Base-by-base conservation (phyloP, 352 stramenopile genomes). In the Phytophthora europaea region DNA sequence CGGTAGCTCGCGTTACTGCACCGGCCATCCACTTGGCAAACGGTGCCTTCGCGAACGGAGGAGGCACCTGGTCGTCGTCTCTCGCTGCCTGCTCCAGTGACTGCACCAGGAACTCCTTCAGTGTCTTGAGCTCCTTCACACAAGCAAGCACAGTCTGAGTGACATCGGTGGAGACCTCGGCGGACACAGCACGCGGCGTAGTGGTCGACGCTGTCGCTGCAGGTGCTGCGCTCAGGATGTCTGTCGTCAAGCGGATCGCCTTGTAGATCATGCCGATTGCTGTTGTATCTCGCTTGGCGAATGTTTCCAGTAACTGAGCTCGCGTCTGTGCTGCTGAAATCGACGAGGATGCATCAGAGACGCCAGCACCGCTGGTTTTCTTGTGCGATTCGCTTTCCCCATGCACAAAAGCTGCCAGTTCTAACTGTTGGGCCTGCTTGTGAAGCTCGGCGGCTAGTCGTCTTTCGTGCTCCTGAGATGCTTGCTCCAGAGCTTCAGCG, bases 101-200 rank as follows among this genome's bases (percentile, higher is more conserved):
- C 47, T 86, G 67, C 20, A 88, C 74, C 54, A 94, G 63, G 61
- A 77, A 92, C 38, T 94, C 87, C 62, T 92, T 92, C 45, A 94
- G 70, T 20, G 71, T 71, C 61, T 92, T 92, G 58, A 94, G 83
- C 56, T 94, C 87, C 61, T 91, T 90, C 13, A 92, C 85, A 38
- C 84, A 91, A 43, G 72, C 72, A 20, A 92, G 65, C 6, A 94
- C 87, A 0, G 80, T 74, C 60, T 94, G 84, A 6, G 81, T 90
- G 28, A 90, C 65, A 16, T 90, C 83, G 15, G 85, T 81, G 6
- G 84, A 79, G 36, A 90, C 79, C 64, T 92, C 83, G 6, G 67
- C 26, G 20, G 50, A 28, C 16, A 16, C 13, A n/a, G 22, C 34
- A 34, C 47, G 34, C 7, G 40, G 23, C 1, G 34, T 38, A 12